These are phyloP conservation scores for Hordeum marinum DNA, from an alignment of 176 grass and related monocot genomes.

Conservation along the genomic window DNA sequence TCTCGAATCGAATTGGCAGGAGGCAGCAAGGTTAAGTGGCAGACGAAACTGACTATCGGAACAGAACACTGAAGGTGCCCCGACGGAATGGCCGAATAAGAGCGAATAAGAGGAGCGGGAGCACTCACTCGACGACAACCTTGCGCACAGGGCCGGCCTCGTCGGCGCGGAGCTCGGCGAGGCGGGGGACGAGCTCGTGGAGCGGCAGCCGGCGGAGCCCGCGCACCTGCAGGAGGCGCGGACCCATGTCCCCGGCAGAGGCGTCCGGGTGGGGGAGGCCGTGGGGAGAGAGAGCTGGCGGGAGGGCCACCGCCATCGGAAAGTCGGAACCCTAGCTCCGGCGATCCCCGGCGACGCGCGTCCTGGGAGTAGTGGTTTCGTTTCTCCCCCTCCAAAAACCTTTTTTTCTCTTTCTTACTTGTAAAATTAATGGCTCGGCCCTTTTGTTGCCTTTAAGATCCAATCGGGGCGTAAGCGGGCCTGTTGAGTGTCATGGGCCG, in stretches of 20 bases:
- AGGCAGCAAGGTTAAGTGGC: not conserved
- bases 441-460: not conserved
- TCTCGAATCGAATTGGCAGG: not conserved
- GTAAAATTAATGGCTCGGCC: not conserved
- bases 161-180: slow-evolving; percentile 63
- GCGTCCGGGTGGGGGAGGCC: not conserved
- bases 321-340: slow-evolving; percentile 2
- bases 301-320: slow-evolving; percentile 28
- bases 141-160: slow-evolving; percentile 74
- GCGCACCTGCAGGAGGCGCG: slow-evolving; percentile 54
- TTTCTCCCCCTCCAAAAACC: not conserved
- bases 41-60: not conserved
- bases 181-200: slow-evolving; percentile 45
- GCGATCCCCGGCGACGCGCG: not conserved
- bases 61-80: not conserved
- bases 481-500: not conserved
- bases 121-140: slow-evolving; percentile 60
- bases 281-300: not conserved
- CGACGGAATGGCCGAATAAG: not conserved
- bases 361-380: not conserved
- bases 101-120: not conserved
- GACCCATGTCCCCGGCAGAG: slow-evolving; percentile 2
- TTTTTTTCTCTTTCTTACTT: not conserved
- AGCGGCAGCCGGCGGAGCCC: slow-evolving; percentile 48
- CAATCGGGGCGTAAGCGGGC: not conserved